These are phyloP conservation scores for Pseudocercospora vitis DNA, from an alignment of 2,329 filamentous ascomycete genomes.

Conservation along the genomic window DNA sequence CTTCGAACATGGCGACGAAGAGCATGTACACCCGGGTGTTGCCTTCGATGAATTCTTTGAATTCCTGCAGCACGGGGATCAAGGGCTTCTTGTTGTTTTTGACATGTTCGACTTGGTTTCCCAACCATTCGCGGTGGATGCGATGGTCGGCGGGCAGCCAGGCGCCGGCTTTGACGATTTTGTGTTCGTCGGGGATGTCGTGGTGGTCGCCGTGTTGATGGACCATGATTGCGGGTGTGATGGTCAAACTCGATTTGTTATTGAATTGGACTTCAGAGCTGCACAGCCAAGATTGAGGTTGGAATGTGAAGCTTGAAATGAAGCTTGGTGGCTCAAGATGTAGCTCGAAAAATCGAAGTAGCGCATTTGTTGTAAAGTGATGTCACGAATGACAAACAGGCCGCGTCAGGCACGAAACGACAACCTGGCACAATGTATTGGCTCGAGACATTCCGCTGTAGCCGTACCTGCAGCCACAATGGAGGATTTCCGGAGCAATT, in stretches of 20 bases:
- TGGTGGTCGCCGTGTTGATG: constrained; percentile 45
- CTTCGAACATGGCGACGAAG: constrained; percentile 62
- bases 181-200: constrained; percentile 53
- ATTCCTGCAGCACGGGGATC: constrained; percentile 62
- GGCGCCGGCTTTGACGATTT: constrained; percentile 51
- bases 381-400: constrained; percentile 2
- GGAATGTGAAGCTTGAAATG: background rate
- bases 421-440: background rate
- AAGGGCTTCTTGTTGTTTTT: constrained; percentile 54
- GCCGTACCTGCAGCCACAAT: constrained; percentile 6
- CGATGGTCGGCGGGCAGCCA: constrained; percentile 67
- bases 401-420: background rate
- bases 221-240: constrained; percentile 26
- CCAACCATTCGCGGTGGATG: constrained; percentile 64
- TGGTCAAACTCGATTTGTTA: background rate
- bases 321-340: background rate
- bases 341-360: background rate
- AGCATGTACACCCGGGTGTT: constrained; percentile 65
- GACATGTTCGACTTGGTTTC: constrained; percentile 55
- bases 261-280: no score
- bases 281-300: no score
- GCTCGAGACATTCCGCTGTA: background rate
- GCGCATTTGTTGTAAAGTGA: background rate
- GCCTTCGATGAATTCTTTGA: constrained; percentile 64
- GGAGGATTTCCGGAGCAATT: background rate